Conservation (phyloP, 139 green algal species). For the Closterium sp. region DNA sequence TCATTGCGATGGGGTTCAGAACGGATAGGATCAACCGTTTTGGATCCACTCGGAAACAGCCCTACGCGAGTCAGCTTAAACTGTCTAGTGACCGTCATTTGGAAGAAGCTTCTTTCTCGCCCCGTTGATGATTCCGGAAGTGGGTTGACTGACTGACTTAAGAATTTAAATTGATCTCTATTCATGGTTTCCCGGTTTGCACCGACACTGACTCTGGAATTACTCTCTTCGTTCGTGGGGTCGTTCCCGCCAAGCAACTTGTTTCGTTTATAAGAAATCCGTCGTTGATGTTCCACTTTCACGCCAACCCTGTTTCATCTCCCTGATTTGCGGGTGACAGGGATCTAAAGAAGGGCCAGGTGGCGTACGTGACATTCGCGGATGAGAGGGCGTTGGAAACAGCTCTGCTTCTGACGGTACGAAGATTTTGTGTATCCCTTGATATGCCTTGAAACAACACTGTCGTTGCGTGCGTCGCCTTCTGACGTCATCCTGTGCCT, state of each 20-base stretch:
- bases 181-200: background rate
- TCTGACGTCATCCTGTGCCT: constrained; percentile 9
- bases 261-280: background rate
- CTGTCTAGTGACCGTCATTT: no score
- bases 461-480: background rate
- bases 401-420: constrained; percentile 19
- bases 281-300: background rate
- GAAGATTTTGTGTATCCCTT: background rate
- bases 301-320: background rate
- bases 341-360: background rate
- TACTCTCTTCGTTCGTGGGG: background rate
- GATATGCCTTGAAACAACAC: no score
- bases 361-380: constrained; percentile 16
- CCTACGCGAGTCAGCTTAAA: no score
- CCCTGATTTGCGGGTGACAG: background rate
- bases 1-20: background rate
- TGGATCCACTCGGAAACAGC: background rate
- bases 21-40: background rate
- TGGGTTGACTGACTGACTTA: no score
- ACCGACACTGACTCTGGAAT: background rate
- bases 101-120: no score
- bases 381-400: constrained; percentile 21
- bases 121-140: background rate
- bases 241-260: no score
- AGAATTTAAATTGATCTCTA: no score